These are phyloP conservation scores for Termitomyces sp. DNA, from an alignment of 768 basidiomycete genomes.

Conservation along the genomic window DNA sequence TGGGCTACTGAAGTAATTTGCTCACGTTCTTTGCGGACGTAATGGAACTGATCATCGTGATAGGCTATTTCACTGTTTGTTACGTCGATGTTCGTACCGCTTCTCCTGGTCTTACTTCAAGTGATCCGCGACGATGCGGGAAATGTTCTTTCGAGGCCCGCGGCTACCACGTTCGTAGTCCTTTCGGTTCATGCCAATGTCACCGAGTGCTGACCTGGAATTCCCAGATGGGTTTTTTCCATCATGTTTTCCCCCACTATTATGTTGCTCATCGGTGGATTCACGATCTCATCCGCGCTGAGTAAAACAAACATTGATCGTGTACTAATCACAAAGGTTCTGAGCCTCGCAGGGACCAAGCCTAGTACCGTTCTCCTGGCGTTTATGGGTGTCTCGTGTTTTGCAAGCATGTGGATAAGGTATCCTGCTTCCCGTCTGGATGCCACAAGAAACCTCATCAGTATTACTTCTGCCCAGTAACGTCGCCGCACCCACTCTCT, in stretches of 20 bases:
- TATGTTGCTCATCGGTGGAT: slow-evolving; percentile 96
- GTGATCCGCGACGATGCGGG: slow-evolving; percentile 65
- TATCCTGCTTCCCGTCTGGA: slow-evolving; percentile 17
- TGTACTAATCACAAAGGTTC: slow-evolving; percentile 83
- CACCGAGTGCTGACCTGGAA: background rate
- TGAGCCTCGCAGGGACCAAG: slow-evolving; percentile 83
- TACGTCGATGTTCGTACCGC: slow-evolving; percentile 87
- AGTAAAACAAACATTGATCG: slow-evolving; percentile 95
- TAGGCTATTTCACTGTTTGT: slow-evolving; percentile 96
- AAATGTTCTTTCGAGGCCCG: slow-evolving; percentile 46
- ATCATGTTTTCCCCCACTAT: slow-evolving; percentile 97
- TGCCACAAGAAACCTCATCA: slow-evolving; percentile 4
- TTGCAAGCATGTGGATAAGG: slow-evolving; percentile 99
- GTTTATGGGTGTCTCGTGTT: slow-evolving; percentile 95
- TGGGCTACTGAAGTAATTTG: slow-evolving; percentile 90
- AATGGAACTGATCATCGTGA: background rate
- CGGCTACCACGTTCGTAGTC: slow-evolving; percentile 73
- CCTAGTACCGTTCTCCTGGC: slow-evolving; percentile 86
- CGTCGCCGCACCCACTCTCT: slow-evolving; percentile 95
- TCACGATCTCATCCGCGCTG: slow-evolving; percentile 94
- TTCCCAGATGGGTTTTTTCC: slow-evolving; percentile 77
- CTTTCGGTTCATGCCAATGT: background rate
- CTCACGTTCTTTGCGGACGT: background rate
- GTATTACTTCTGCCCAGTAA: slow-evolving; percentile 47
- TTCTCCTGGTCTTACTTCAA: slow-evolving; percentile 79